Percentiles rank a stretch among this genome's conserved stretches.
Evolutionary conservation across 2,329 filamentous ascomycete species (phyloP).

Genomic region (Aspergillus sp.): DNA sequence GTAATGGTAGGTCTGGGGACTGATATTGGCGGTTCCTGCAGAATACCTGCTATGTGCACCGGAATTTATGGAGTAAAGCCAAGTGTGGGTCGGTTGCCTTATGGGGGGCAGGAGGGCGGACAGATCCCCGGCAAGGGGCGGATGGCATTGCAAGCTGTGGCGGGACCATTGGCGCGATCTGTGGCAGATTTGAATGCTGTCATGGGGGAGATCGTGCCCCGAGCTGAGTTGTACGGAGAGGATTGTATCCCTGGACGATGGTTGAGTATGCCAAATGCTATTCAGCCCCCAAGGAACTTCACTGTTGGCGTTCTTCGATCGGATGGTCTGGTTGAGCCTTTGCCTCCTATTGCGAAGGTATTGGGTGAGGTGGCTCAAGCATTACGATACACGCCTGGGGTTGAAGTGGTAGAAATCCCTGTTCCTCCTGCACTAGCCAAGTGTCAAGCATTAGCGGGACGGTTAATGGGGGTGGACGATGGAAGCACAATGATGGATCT

Average conservation of each 20-base stretch:
- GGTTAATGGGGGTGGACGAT: conserved; percentile 57
- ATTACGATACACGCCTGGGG: conserved; percentile 32
- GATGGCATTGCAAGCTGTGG: conserved; percentile 46
- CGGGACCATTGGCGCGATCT: conserved; percentile 37
- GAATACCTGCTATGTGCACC: conserved; percentile 58
- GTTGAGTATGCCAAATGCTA: conserved; percentile 19
- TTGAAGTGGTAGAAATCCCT: conserved; percentile 57
- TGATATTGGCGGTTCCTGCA: conserved; percentile 53
- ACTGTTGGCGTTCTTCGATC: conserved; percentile 40
- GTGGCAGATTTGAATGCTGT: conserved; percentile 42
- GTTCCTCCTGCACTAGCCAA: conserved; percentile 49
- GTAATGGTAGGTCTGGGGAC: conserved; percentile 55
- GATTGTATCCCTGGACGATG: conserved; percentile 41
- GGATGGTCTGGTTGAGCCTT: conserved; percentile 31
- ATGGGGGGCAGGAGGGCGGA: conserved; percentile 36
- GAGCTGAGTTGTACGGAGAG: conserved; percentile 50
- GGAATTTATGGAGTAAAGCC: conserved; percentile 55
- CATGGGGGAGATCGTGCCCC: conserved; percentile 48
- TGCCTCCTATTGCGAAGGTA: conserved; percentile 36
- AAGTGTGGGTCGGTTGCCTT: conserved; percentile 49
- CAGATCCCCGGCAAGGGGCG: conserved; percentile 28
- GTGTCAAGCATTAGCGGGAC: conserved; percentile 54
- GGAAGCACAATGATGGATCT: conserved; percentile 52
- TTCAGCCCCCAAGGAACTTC: conserved; percentile 21
- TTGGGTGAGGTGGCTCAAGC: conserved; percentile 34